Evolutionary conservation across 2,329 filamentous ascomycete genomes (phyloP), one percentile per base, ranked within the genome.

Genomic region (Westerdykella sp.): DNA sequence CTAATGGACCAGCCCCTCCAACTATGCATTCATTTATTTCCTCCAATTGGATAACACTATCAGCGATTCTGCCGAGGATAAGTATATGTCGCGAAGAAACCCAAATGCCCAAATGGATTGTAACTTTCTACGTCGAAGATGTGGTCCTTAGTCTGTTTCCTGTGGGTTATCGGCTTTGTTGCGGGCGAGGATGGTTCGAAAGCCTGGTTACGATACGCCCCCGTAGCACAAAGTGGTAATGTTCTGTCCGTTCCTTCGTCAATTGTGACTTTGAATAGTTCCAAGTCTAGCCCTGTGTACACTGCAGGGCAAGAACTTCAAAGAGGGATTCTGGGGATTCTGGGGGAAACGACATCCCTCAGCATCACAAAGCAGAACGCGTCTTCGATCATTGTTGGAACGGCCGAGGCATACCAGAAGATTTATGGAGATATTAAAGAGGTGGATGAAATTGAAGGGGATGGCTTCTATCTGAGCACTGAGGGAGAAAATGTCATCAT

Each of bases 131-230:
- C 18, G 18, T 21, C 18, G 6, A 21, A 3, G 18, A 21, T 21
- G 18, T 21, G 18, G 18, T 21, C 18, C 18, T 21, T 21, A 21
- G 18, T 21, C 6, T 21, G 18, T 21, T 3, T 32, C 30, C 12
- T 32, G 3, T 32, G 12, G 30, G 6, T 32, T 4, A 14, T 48
- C 5, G 41, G 34, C n/a, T 54, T 73, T 31, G 72, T 57, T 34
- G 62, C 63, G 36, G 80, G 79, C 32, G 81, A 85, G 54, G 74
- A 78, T 55, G 82, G 82, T 10, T 64, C 80, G 18, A 68, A 75
- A 44, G 81, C 70, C 38, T 85, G 82, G 82, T 63, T 85, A 43
- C 74, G 82, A 39, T 85, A 85, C 58, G 80, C 80, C 25, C 70
- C 73, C 7, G 55, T 82, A 12, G 65, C 72, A 5, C 48, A 65